Base-by-base conservation (phyloP, 148 eudicot genomes). In the Rhododendron ovatum region DNA sequence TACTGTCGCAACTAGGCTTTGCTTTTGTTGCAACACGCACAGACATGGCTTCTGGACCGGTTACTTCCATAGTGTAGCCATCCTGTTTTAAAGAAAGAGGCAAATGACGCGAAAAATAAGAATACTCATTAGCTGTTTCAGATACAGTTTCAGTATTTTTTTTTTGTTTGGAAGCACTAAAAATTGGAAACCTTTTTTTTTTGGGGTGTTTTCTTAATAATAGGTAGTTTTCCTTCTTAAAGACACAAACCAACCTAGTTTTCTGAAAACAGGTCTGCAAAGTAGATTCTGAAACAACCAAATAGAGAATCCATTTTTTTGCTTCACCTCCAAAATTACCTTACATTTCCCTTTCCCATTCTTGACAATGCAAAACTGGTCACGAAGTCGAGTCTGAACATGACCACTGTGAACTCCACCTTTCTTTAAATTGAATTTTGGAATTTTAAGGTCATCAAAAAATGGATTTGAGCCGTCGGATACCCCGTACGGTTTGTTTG, bases 381-480 rank as follows among this genome's bases (percentile, higher is more conserved):
- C 99, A 1, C 92, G 88, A 14, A 94, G 93, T 84, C 91, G 87
- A n/a, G 86, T 93, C 80, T 95, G 95, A 88, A 96, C 97, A 90
- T 96, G 99, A 48, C 99, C 99, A 67, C 97, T 94, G 47, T 96
- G 99, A 87, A 95, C 97, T 80, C 95, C 98, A 69, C 84, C 87
- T 84, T 88, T 90, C 83, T 28, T 50, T 65, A 92, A 87, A 26
- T 89, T 89, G 86, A 95, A 96, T 87, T 86, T 94, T 1, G 96
- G 94, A 61, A 33, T 81, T 48, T 61, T 78, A 48, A 76, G 90
- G 43, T 92, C 95, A 89, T 91, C 91, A 71, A 95, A 96, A 81
- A 96, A 88, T 18, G 95, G 94, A 81, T 96, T 96, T 84, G 99
- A 96, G 73, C 99, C 94, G 87, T 92, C 92, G 22, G 93, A 92